Percentiles rank a stretch among this genome's conserved stretches.
These are phyloP conservation scores for Eremothecium cymbalariae DNA, from an alignment of 1,139 yeast genomes.

Conservation along the genomic window DNA sequence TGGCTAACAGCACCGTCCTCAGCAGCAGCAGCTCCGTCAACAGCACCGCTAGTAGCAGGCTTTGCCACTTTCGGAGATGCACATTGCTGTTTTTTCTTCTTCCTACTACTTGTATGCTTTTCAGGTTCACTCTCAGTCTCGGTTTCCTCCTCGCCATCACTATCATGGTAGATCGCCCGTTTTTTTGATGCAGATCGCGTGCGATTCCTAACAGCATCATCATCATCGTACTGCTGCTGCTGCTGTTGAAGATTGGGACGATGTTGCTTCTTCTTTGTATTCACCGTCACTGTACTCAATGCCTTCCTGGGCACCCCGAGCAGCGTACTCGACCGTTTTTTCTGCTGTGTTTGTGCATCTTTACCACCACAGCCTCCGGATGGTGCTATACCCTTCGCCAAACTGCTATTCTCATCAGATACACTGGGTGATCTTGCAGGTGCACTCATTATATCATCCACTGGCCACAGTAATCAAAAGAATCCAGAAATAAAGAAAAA, in stretches of 20 bases:
- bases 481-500: too few species aligned
- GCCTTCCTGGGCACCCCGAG: constrained; percentile 6
- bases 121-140: background rate
- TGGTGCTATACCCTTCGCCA: too few species aligned
- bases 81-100: constrained; percentile 1
- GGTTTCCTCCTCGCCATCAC: constrained; percentile 3
- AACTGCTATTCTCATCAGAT: too few species aligned
- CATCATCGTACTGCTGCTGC: too few species aligned
- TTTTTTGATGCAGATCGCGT: background rate
- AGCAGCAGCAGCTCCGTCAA: background rate
- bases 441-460: too few species aligned
- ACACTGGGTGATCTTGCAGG: too few species aligned
- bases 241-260: too few species aligned
- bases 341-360: too few species aligned
- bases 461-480: too few species aligned
- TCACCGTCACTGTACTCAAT: constrained; percentile 2
- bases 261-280: constrained; percentile 2
- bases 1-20: too few species aligned
- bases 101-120: background rate
- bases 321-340: constrained; percentile 1
- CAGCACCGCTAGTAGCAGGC: background rate
- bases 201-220: background rate
- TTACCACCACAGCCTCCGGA: too few species aligned
- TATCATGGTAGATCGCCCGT: constrained; percentile 2
- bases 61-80: constrained; percentile 1